Percentiles rank a stretch among this genome's conserved stretches.
Conservation (phyloP, 73 alveolate species). For the Paramecium pentaurelia region DNA sequence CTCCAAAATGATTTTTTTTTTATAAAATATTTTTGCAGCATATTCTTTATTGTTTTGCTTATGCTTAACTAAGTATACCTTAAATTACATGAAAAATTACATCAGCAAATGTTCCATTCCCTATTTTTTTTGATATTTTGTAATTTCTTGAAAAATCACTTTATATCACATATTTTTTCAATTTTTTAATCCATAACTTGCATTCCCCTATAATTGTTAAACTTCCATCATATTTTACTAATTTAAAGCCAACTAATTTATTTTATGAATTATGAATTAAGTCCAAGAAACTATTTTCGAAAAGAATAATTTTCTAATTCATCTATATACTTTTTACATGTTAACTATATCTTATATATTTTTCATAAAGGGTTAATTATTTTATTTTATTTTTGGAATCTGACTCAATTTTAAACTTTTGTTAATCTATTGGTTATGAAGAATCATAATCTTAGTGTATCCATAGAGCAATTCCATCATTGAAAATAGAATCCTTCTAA, state of each 20-base stretch:
- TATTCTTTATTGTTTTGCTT: not conserved
- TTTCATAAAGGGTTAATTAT: not conserved
- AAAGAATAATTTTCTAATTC: not conserved
- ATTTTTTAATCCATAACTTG: not conserved
- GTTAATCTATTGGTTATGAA: not conserved
- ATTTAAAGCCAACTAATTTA: not conserved
- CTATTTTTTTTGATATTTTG: not conserved
- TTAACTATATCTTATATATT: not conserved
- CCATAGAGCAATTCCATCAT: not conserved
- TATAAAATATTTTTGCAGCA: not conserved
- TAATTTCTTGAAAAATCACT: not conserved
- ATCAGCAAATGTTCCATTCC: not conserved
- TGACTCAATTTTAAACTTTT: not conserved
- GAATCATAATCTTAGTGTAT: not conserved
- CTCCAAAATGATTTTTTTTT: not conserved
- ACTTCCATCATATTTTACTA: not conserved
- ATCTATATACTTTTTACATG: not conserved
- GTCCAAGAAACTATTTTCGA: slow-evolving; percentile 7
- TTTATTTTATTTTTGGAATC: not conserved
- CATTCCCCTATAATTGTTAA: not conserved
- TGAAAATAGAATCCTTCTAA: not conserved
- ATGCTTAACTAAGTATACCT: not conserved
- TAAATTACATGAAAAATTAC: not conserved
- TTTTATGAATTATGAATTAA: not conserved
- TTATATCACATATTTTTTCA: not conserved